These are phyloP conservation scores for Alternaria consortialis DNA, from an alignment of 2,329 filamentous ascomycete genomes.

Conservation along the genomic window DNA sequence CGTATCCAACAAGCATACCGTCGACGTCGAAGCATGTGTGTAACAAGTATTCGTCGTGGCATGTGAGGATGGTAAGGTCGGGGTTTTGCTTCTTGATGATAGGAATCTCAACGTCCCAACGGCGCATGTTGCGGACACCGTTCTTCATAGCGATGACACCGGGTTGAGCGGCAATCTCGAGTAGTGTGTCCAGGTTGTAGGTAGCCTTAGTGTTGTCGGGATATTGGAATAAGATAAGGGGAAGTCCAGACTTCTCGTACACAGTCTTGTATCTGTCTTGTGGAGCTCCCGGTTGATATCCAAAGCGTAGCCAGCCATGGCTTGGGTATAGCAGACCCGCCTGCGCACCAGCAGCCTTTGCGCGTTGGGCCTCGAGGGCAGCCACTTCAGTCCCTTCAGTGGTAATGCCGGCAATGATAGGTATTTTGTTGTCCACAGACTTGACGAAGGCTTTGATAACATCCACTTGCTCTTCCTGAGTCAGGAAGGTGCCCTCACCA, in stretches of 20 bases:
- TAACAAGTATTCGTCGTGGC: too few species aligned
- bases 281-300: conserved; percentile 62
- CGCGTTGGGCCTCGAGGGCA: conserved; percentile 61
- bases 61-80: too few species aligned
- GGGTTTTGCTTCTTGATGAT: too few species aligned
- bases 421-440: conserved; percentile 61
- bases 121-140: too few species aligned
- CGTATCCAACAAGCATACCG: too few species aligned
- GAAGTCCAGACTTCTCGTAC: conserved; percentile 60
- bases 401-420: conserved; percentile 64
- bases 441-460: conserved; percentile 64
- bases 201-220: conserved; percentile 57
- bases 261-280: conserved; percentile 63
- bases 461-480: conserved; percentile 58
- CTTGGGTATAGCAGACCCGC: conserved; percentile 64
- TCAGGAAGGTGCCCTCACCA: conserved; percentile 64
- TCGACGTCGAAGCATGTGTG: too few species aligned
- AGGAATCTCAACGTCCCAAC: too few species aligned
- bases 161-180: too few species aligned
- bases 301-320: conserved; percentile 65
- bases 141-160: too few species aligned
- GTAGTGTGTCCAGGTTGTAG: too few species aligned
- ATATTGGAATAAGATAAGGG: conserved; percentile 64
- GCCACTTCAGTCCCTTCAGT: conserved; percentile 64
- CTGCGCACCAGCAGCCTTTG: conserved; percentile 60